phyloP scores from a whole-genome alignment of 805 yeast species.

The Brettanomyces bruxellensis region DNA sequence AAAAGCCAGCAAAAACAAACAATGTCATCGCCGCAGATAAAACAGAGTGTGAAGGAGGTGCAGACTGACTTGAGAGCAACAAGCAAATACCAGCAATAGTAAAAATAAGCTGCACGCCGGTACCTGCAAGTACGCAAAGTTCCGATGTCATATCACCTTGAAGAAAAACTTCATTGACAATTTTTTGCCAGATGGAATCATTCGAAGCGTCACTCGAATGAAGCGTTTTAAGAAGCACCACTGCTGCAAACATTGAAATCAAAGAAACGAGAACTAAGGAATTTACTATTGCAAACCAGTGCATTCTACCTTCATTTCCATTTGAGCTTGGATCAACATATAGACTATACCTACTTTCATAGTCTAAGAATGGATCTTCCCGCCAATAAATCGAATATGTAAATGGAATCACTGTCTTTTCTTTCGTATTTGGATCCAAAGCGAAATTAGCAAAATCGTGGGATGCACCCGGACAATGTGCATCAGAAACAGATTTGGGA shows the following conservation, averaged over 20 bases:
- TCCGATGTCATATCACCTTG: conserved; percentile 40
- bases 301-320: conserved; percentile 45
- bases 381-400: conserved; percentile 87
- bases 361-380: conserved; percentile 59
- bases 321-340: conserved; percentile 37
- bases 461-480: conserved; percentile 67
- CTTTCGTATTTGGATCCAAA: conserved; percentile 33
- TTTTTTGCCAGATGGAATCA: conserved; percentile 42
- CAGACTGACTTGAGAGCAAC: conserved; percentile 46
- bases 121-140: conserved; percentile 52
- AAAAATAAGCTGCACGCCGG: conserved; percentile 67
- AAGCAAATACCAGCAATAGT: conserved; percentile 54
- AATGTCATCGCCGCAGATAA: conserved; percentile 49
- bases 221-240: conserved; percentile 50
- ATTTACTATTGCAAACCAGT: conserved; percentile 71
- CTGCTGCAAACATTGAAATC: conserved; percentile 55
- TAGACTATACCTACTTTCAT: conserved; percentile 66
- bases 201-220: conserved; percentile 12
- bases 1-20: conserved; percentile 61
- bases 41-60: conserved; percentile 58
- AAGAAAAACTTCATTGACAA: conserved; percentile 44
- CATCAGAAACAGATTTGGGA: conserved; percentile 66
- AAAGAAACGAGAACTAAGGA: conserved; percentile 57
- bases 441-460: conserved; percentile 50
- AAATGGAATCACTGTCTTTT: conserved; percentile 49